Conservation (phyloP, 1,139 yeast genomes). For the Spathaspora sp. region DNA sequence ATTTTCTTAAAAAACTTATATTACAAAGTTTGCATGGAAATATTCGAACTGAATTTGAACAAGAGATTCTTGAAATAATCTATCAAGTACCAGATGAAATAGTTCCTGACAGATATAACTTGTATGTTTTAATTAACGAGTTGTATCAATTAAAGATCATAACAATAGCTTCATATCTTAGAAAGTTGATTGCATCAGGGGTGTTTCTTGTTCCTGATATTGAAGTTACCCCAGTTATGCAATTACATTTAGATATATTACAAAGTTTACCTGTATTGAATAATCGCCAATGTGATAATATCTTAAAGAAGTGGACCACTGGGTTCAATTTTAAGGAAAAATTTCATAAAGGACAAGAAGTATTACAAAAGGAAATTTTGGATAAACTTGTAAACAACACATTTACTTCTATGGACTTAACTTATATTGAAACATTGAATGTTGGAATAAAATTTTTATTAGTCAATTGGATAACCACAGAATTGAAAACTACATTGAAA, state of each 20-base stretch:
- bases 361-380: slow-evolving; percentile 23
- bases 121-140: slow-evolving; percentile 57
- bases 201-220: slow-evolving; percentile 50
- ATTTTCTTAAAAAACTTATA: slow-evolving; percentile 36
- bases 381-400: slow-evolving; percentile 21
- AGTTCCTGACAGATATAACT: slow-evolving; percentile 24
- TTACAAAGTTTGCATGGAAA: slow-evolving; percentile 23
- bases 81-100: slow-evolving; percentile 40
- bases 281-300: slow-evolving; percentile 52
- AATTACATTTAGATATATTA: slow-evolving; percentile 50
- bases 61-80: slow-evolving; percentile 47
- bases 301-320: slow-evolving; percentile 41
- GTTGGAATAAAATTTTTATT: slow-evolving; percentile 46
- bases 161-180: slow-evolving; percentile 64
- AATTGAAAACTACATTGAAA: slow-evolving; percentile 30
- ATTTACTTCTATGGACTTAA: slow-evolving; percentile 13
- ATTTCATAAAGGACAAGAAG: slow-evolving; percentile 30
- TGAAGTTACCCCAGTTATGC: slow-evolving; percentile 22
- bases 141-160: slow-evolving; percentile 51
- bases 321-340: slow-evolving; percentile 32
- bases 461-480: slow-evolving; percentile 44
- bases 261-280: slow-evolving; percentile 54
- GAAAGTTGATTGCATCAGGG: slow-evolving; percentile 83
- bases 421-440: slow-evolving; percentile 13
- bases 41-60: slow-evolving; percentile 46